phyloP scores from a whole-genome alignment of 345 rosid genomes.

The Melastoma malabathricum region DNA sequence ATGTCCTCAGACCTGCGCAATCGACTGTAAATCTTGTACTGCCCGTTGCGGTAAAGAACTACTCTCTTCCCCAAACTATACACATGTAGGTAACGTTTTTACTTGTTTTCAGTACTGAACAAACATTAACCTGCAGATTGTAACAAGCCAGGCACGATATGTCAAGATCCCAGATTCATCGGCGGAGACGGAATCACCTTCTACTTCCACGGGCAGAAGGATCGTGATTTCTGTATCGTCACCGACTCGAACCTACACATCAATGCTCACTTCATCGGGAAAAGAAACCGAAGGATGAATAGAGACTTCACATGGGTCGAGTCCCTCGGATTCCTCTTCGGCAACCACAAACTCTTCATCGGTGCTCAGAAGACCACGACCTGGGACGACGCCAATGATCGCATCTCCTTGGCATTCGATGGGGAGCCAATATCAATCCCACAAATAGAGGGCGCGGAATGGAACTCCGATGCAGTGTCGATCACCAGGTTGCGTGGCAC shows the following conservation, averaged over 20 bases:
- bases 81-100: no score
- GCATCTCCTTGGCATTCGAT: not conserved
- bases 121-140: no score
- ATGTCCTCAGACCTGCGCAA: conserved; percentile 39
- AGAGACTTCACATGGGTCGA: conserved; percentile 21
- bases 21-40: conserved; percentile 43
- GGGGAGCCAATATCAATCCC: conserved; percentile 1
- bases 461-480: not conserved
- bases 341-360: conserved; percentile 9
- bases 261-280: conserved; percentile 19
- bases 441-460: not conserved
- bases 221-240: conserved; percentile 15
- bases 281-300: conserved; percentile 7
- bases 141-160: not conserved
- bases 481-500: conserved; percentile 1
- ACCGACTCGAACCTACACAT: conserved; percentile 17
- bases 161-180: conserved; percentile 19
- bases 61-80: no score
- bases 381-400: conserved; percentile 7
- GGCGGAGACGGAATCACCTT: conserved; percentile 20
- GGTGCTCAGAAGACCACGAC: conserved; percentile 7
- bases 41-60: conserved; percentile 30
- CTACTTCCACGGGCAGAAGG: conserved; percentile 21
- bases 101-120: no score
- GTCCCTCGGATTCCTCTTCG: conserved; percentile 10